These are phyloP conservation scores for Sisymbrium altissimum DNA, from an alignment of 345 rosid species.

Conservation along the genomic window DNA sequence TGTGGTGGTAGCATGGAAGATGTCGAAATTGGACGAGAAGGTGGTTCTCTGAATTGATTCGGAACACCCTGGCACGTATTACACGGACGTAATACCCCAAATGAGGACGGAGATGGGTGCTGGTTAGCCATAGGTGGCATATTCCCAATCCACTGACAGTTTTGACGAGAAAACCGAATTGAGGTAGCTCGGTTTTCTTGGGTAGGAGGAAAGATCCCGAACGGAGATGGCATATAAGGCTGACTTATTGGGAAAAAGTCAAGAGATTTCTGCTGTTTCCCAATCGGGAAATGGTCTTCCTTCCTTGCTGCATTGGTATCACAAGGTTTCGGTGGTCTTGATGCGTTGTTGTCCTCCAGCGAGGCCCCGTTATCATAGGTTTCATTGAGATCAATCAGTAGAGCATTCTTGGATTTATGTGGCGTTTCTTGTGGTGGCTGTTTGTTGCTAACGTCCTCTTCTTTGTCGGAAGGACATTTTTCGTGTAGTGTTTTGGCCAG, in stretches of 20 bases:
- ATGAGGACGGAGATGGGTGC: conserved; percentile 36
- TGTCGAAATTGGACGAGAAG: conserved; percentile 40
- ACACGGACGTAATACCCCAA: conserved; percentile 38
- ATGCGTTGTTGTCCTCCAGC: conserved; percentile 44
- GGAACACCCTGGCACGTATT: conserved; percentile 47
- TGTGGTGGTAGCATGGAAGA: conserved; percentile 46
- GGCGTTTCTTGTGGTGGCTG: conserved; percentile 36
- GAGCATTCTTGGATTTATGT: conserved; percentile 32
- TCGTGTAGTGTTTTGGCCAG: conserved; percentile 91
- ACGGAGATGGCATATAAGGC: conserved; percentile 38
- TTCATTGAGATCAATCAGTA: conserved; percentile 44
- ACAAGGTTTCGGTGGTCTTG: conserved; percentile 38
- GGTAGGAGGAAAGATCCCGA: conserved; percentile 36
- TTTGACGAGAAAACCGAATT: conserved; percentile 44
- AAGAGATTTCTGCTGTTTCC: conserved; percentile 36
- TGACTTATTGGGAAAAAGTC: conserved; percentile 47
- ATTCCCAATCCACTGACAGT: conserved; percentile 48
- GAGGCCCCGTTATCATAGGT: conserved; percentile 42
- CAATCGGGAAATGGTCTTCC: conserved; percentile 30
- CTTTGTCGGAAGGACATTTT: conserved; percentile 73
- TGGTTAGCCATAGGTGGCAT: conserved; percentile 32
- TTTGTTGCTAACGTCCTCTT: conserved; percentile 35
- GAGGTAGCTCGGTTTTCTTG: conserved; percentile 45
- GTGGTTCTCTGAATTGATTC: conserved; percentile 48
- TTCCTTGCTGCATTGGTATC: conserved; percentile 42